phyloP scores from a whole-genome alignment of 352 stramenopile species.

The Labyrinthula sp. region DNA sequence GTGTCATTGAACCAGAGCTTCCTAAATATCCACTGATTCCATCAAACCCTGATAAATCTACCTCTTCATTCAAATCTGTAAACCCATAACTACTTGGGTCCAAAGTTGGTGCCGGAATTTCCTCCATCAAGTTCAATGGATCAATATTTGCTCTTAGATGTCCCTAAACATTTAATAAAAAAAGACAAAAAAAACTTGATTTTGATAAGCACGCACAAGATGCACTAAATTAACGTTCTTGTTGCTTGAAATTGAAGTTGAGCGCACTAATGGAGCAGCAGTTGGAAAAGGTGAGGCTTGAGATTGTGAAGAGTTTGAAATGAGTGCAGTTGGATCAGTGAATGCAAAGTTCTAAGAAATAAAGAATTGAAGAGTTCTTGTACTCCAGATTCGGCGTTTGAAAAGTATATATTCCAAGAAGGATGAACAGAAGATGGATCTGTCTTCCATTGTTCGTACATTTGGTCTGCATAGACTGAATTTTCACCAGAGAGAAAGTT shows the following conservation, averaged over 20 bases:
- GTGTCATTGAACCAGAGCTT: constrained; percentile 66
- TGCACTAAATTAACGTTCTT: constrained; percentile 76
- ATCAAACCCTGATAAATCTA: constrained; percentile 43
- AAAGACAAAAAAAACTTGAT: too few relatives aligned
- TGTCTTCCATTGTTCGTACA: constrained; percentile 74
- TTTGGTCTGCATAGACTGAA: constrained; percentile 85
- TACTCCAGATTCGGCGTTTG: constrained; percentile 39
- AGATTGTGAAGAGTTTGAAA: background rate
- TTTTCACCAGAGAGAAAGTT: constrained; percentile 78
- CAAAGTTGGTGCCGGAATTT: constrained; percentile 45
- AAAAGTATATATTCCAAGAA: constrained; percentile 50
- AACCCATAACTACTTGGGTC: constrained; percentile 75
- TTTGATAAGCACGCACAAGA: constrained; percentile 88
- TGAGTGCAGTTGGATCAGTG: background rate
- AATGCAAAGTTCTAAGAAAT: constrained; percentile 17
- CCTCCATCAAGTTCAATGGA: constrained; percentile 66
- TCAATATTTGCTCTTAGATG: constrained; percentile 85
- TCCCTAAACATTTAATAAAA: too few relatives aligned
- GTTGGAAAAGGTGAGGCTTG: too few relatives aligned
- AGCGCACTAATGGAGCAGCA: too few relatives aligned
- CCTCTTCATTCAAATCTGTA: constrained; percentile 57
- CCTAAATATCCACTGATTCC: constrained; percentile 47
- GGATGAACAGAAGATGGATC: constrained; percentile 56
- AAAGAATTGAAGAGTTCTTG: constrained; percentile 37
- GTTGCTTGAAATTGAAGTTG: too few relatives aligned